Evolutionary conservation across 2,329 filamentous ascomycete genomes (phyloP).

Genomic region (Blumeria graminis): DNA sequence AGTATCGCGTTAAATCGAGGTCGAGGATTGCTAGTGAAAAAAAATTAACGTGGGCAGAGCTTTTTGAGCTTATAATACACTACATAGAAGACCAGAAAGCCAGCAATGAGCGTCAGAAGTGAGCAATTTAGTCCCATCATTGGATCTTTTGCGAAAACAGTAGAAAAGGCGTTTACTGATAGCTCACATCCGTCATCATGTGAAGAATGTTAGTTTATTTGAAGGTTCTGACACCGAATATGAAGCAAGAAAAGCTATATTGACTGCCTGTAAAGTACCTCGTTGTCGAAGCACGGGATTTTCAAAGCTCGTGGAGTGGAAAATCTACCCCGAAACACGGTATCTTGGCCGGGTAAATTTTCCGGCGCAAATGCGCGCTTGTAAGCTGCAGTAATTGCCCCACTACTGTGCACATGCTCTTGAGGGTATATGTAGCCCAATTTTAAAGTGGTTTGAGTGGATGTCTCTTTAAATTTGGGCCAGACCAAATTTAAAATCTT

Average conservation of each 20-base stretch:
- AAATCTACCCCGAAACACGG: not conserved
- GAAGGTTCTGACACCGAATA: too few species aligned
- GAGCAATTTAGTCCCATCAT: not conserved
- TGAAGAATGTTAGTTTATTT: too few species aligned
- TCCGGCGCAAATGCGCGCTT: not conserved
- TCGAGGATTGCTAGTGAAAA: conserved; percentile 11
- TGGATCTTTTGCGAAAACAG: too few species aligned
- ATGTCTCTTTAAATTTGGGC: not conserved
- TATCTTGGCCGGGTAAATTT: not conserved
- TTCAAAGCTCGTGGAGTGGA: too few species aligned
- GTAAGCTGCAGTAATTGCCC: conserved; percentile 18
- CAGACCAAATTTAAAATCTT: conserved; percentile 12
- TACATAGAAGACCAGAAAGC: conserved; percentile 26
- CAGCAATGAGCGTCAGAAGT: conserved; percentile 28
- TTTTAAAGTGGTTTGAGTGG: not conserved
- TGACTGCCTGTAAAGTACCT: too few species aligned
- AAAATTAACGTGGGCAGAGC: conserved; percentile 5
- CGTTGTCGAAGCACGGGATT: too few species aligned
- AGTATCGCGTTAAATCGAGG: conserved; percentile 11
- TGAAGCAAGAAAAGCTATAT: too few species aligned
- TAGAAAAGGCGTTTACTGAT: too few species aligned
- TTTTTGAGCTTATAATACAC: too few species aligned
- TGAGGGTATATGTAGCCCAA: not conserved
- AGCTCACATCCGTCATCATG: too few species aligned
- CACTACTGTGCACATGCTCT: conserved; percentile 29